phyloP scores from a whole-genome alignment of 805 yeast species.

The Candida tallmaniae region DNA sequence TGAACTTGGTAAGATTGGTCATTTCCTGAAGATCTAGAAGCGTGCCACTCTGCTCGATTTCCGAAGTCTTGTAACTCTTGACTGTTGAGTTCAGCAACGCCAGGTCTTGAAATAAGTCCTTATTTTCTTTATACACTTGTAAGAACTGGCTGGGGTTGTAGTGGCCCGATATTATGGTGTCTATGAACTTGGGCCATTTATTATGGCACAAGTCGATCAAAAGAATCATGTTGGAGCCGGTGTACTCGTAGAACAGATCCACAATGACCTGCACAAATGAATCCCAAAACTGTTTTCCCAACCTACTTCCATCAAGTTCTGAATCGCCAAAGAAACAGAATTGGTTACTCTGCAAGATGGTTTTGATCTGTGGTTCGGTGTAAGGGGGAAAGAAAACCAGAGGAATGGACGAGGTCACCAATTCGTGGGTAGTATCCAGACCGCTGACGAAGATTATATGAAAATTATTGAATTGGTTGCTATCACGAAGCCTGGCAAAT shows the following conservation, averaged over 20 bases:
- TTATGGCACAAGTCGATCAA: slow-evolving; percentile 26
- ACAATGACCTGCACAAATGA: slow-evolving; percentile 41
- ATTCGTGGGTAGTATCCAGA: slow-evolving; percentile 33
- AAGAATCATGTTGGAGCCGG: slow-evolving; percentile 41
- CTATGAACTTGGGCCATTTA: slow-evolving; percentile 32
- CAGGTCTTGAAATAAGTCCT: slow-evolving; percentile 25
- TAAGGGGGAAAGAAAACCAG: slow-evolving; percentile 37
- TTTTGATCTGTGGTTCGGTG: slow-evolving; percentile 27
- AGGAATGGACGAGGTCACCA: slow-evolving; percentile 38
- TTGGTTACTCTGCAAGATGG: slow-evolving; percentile 31
- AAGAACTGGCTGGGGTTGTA: slow-evolving; percentile 26
- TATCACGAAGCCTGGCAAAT: slow-evolving; percentile 42
- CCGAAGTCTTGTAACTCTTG: slow-evolving; percentile 20
- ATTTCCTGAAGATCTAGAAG: slow-evolving; percentile 38
- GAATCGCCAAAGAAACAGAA: slow-evolving; percentile 20
- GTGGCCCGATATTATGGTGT: slow-evolving; percentile 19
- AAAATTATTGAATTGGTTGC: slow-evolving; percentile 23
- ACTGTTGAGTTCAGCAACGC: slow-evolving; percentile 27
- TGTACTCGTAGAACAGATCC: slow-evolving; percentile 41
- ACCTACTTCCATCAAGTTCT: slow-evolving; percentile 12
- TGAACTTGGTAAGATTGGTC: slow-evolving; percentile 58
- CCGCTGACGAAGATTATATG: slow-evolving; percentile 38
- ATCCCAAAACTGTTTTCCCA: slow-evolving; percentile 30
- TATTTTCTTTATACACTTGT: slow-evolving; percentile 29
- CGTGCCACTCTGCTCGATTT: slow-evolving; percentile 17